Base-by-base conservation (phyloP, 2,329 filamentous ascomycete species). In the Corniculantispora saksenae region DNA sequence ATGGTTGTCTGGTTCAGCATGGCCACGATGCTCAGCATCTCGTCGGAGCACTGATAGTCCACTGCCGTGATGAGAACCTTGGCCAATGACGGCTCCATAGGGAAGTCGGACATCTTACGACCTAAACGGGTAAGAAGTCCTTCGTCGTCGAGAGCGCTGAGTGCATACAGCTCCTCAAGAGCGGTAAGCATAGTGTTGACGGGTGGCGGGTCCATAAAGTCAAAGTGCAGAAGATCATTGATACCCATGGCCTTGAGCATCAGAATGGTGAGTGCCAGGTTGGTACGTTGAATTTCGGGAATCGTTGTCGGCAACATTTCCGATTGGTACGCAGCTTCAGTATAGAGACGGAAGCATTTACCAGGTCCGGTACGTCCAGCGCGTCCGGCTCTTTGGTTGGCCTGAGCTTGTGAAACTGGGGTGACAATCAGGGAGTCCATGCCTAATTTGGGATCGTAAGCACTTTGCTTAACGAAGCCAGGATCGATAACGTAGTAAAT, bases 401-500 rank as follows among this genome's bases (percentile, higher is more conserved):
- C 94, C 19, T 92, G 95, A 0, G 95, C 95, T 47, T 94, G 86
- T 12, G 93, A 97, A 75, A 93, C 97, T 0, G 95, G 94, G 0
- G 94, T 93, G 1, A 97, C 92, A 0, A 97, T 91, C 15, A 99
- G 80, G 47, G 92, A 94, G 32, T 94, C 94, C 91, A 98, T 97
- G 63, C 94, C 94, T 0, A 92, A 97, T 1, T 91, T 88, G 0
- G 94, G 91, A 68, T 97, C 97, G 80, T 94, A 98, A 1, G 94
- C 86, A 70, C 97, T 97, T 74, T 98, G 93, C 76, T 99, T 99
- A 68, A 95, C 93, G 69, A 96, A 97, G 0, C 95, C 95, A 0
- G 92, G 92, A 71, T 99, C 95, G 66, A 98, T 97, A 43, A 98
- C 95, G 75, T 96, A 97, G 10, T 94, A 91, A 66, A 98, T 97